Conservation (phyloP, 2,329 filamentous ascomycete genomes). For the Phoma sp. region DNA sequence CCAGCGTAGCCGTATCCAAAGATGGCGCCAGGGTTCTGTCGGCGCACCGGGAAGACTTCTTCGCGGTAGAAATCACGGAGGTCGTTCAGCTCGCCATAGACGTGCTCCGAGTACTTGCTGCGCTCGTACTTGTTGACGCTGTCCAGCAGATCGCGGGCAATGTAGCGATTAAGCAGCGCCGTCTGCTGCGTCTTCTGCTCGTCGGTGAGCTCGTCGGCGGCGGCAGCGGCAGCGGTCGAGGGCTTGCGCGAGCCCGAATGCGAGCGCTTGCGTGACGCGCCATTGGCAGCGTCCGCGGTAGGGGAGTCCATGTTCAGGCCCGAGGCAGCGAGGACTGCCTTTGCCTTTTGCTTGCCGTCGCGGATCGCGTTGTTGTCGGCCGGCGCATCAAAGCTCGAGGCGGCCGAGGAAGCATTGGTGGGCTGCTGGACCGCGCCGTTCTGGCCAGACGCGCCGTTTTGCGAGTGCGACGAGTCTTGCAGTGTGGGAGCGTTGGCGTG, state of each 20-base stretch:
- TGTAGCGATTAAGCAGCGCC: constrained; percentile 67
- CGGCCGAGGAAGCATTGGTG: constrained; percentile 32
- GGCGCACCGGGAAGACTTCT: constrained; percentile 64
- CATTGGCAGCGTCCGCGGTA: constrained; percentile 53
- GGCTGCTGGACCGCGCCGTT: constrained; percentile 47
- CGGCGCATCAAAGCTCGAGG: constrained; percentile 36
- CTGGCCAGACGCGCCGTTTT: constrained; percentile 37
- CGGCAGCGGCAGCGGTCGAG: constrained; percentile 44
- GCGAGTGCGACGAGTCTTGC: constrained; percentile 32
- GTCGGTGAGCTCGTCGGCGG: constrained; percentile 48
- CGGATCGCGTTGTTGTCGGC: constrained; percentile 56
- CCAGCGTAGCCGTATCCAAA: constrained; percentile 81
- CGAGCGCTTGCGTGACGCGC: constrained; percentile 63
- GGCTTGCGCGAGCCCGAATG: constrained; percentile 63
- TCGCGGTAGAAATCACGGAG: constrained; percentile 38
- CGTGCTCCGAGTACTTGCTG: constrained; percentile 62
- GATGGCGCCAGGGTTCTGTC: constrained; percentile 63
- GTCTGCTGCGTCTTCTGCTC: constrained; percentile 43
- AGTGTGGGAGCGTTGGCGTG: constrained; percentile 30
- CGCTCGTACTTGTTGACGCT: constrained; percentile 61
- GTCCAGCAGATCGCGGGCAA: constrained; percentile 68
- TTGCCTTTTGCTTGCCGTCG: constrained; percentile 66
- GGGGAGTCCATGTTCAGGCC: constrained; percentile 46
- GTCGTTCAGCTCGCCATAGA: constrained; percentile 62
- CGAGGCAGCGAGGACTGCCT: constrained; percentile 64